Percentiles rank a stretch among this genome's conserved stretches.
Conservation (phyloP, 2,329 filamentous ascomycete species). For the Colletotrichum simmondsii region DNA sequence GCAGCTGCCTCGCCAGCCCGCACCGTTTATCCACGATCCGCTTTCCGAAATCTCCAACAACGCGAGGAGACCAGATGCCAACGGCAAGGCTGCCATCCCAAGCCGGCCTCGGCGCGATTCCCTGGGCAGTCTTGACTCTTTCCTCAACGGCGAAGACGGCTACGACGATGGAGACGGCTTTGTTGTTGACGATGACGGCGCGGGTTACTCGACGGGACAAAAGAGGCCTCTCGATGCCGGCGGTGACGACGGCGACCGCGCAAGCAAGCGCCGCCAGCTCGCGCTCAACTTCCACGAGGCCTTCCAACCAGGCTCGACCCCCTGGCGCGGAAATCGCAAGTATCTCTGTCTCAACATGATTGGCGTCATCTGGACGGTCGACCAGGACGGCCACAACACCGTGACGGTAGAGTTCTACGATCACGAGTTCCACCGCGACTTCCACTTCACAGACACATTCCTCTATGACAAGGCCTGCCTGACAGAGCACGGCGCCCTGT, state of each 20-base stretch:
- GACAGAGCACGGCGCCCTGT: conserved; percentile 84
- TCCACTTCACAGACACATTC: conserved; percentile 97
- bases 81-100: conserved; percentile 31
- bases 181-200: conserved; percentile 94
- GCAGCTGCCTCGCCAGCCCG: conserved; percentile 72
- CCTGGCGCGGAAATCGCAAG: conserved; percentile 93
- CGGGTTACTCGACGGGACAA: conserved; percentile 78
- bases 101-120: conserved; percentile 66
- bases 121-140: conserved; percentile 82
- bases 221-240: conserved; percentile 64
- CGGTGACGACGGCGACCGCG: conserved; percentile 58
- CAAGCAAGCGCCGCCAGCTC: conserved; percentile 60
- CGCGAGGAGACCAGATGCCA: conserved; percentile 59
- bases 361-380: conserved; percentile 96
- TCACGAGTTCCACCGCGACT: conserved; percentile 89
- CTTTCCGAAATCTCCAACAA: conserved; percentile 77
- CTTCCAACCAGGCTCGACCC: conserved; percentile 94
- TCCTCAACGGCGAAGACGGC: conserved; percentile 71
- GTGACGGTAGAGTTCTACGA: conserved; percentile 99
- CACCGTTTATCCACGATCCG: conserved; percentile 88
- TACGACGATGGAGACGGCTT: conserved; percentile 78
- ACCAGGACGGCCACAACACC: conserved; percentile 93
- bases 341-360: conserved; percentile 94
- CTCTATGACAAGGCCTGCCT: conserved; percentile 96
- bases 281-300: conserved; percentile 80